phyloP scores from a whole-genome alignment of 73 alveolate genomes.

The Symbiodinium pilosum region DNA sequence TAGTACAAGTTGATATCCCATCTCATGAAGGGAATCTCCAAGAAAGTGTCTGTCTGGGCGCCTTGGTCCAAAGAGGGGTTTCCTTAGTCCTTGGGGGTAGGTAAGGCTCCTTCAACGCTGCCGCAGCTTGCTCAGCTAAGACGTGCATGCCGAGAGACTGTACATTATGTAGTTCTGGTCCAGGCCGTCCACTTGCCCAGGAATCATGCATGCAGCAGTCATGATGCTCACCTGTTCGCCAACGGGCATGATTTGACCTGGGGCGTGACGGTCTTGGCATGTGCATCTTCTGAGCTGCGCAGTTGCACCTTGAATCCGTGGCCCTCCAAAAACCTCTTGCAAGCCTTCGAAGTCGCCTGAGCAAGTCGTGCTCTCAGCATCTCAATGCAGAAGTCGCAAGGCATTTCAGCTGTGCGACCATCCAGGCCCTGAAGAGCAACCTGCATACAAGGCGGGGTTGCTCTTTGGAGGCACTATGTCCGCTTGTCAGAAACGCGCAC shows the following conservation, averaged over 20 bases:
- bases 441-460: neutral
- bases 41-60: conserved; percentile 25
- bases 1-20: conserved; percentile 32
- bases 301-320: neutral
- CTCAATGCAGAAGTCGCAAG: neutral
- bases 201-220: conserved; percentile 45
- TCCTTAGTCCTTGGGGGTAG: too few species aligned
- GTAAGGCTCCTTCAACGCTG: neutral
- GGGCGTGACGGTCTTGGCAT: neutral
- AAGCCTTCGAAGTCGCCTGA: conserved; percentile 26
- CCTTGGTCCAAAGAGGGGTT: neutral
- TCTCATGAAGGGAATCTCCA: conserved; percentile 45
- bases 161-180: conserved; percentile 7
- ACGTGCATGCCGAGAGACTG: too few species aligned
- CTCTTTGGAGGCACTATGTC: neutral
- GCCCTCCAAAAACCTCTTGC: conserved; percentile 46
- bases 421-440: conserved; percentile 49
- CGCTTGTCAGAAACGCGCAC: too few species aligned
- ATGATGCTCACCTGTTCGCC: conserved; percentile 81
- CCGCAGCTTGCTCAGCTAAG: too few species aligned
- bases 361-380: neutral
- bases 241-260: conserved; percentile 27
- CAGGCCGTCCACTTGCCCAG: conserved; percentile 5
- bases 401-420: neutral
- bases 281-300: neutral